Evolutionary conservation across 1,284 basidiomycete genomes (phyloP).

Genomic region (Papiliotrema terrestris): DNA sequence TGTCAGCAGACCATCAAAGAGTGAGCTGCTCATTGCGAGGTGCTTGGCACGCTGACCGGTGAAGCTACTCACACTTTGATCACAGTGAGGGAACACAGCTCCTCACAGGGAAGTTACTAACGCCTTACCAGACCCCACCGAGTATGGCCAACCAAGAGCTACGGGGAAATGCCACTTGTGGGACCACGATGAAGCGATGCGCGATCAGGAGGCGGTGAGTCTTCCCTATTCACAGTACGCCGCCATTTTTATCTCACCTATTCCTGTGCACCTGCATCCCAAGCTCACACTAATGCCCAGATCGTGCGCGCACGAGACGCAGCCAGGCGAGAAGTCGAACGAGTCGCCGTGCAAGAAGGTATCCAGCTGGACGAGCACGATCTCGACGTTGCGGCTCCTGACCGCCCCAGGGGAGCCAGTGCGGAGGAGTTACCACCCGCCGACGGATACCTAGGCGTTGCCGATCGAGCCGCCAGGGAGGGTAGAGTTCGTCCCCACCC

Average conservation of each 20-base stretch:
- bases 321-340: not conserved
- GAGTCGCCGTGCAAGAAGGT: not conserved
- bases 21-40: conserved; percentile 4
- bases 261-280: not conserved
- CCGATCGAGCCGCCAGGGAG: not conserved
- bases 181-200: conserved; percentile 52
- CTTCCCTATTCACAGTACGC: no score
- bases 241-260: no score
- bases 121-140: conserved; percentile 2
- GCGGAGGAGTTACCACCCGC: not conserved
- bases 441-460: not conserved
- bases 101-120: not conserved
- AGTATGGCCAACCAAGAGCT: conserved; percentile 9
- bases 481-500: no score
- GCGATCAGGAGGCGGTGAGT: not conserved
- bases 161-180: conserved; percentile 62
- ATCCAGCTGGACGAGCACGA: not conserved
- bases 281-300: not conserved
- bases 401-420: not conserved
- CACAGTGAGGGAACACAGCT: not conserved
- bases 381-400: not conserved
- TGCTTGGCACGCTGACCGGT: not conserved
- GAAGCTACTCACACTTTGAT: not conserved
- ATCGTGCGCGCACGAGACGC: not conserved
- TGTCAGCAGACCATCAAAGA: conserved; percentile 33